Conservation (phyloP, 345 rosid species). For the Anastatica hierochuntica region DNA sequence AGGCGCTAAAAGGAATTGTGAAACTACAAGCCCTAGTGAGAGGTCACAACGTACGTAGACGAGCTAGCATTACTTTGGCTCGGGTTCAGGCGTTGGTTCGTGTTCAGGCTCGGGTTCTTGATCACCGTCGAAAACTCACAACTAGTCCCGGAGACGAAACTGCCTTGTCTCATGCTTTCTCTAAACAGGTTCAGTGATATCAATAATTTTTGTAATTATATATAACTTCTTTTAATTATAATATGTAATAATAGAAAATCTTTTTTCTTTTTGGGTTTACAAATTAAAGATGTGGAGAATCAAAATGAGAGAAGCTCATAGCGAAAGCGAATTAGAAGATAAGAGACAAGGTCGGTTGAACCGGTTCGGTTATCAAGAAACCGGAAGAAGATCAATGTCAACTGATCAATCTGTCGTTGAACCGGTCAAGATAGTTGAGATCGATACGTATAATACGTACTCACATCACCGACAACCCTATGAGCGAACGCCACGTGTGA, state of each 20-base stretch:
- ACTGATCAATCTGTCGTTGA: constrained; percentile 45
- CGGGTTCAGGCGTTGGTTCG: constrained; percentile 69
- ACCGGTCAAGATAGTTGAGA: too few species aligned
- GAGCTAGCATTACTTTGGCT: constrained; percentile 51
- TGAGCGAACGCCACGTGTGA: constrained; percentile 8
- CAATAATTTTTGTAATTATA: too few species aligned
- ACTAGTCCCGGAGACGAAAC: constrained; percentile 29
- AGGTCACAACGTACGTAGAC: constrained; percentile 69
- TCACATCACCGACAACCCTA: constrained; percentile 20
- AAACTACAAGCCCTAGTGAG: constrained; percentile 88
- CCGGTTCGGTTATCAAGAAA: constrained; percentile 26
- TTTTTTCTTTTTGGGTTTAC: background rate
- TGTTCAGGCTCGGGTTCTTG: constrained; percentile 57
- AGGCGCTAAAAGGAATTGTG: constrained; percentile 69
- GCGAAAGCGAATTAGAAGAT: constrained; percentile 45
- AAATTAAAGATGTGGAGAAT: constrained; percentile 39
- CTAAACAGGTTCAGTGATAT: constrained; percentile 38
- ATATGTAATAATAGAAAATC: too few species aligned
- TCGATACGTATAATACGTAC: constrained; percentile 36
- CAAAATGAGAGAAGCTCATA: constrained; percentile 26
- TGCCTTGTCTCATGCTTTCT: constrained; percentile 45
- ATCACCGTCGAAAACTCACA: constrained; percentile 46
- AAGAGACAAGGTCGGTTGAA: constrained; percentile 27
- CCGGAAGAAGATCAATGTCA: constrained; percentile 43
- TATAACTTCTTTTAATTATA: too few species aligned